These are phyloP conservation scores for Cyberlindnera japonica DNA, from an alignment of 805 yeast genomes.

Conservation along the genomic window DNA sequence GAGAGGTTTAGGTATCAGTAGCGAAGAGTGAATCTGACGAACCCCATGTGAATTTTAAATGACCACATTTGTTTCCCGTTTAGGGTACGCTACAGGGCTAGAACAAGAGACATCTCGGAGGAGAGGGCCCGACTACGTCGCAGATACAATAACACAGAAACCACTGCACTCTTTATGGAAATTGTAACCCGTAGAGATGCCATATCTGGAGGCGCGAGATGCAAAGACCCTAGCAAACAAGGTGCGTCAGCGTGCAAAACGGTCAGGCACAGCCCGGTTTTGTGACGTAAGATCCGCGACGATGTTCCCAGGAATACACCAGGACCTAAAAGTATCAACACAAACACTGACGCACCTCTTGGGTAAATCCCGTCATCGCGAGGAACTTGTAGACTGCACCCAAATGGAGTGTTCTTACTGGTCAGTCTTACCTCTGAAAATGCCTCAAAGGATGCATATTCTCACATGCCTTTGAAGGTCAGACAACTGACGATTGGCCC, in stretches of 20 bases:
- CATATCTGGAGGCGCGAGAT: too few relatives aligned
- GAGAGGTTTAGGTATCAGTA: background rate
- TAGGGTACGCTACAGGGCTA: too few relatives aligned
- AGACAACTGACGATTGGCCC: background rate
- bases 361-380: slow-evolving; percentile 12
- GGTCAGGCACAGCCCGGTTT: background rate
- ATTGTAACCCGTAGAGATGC: too few relatives aligned
- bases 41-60: background rate
- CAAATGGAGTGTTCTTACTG: slow-evolving; percentile 1
- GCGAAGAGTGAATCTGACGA: background rate
- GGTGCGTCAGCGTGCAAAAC: too few relatives aligned
- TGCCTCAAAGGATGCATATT: slow-evolving; percentile 5
- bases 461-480: background rate
- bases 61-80: background rate
- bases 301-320: slow-evolving; percentile 6
- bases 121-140: too few relatives aligned
- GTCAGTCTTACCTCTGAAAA: slow-evolving; percentile 1
- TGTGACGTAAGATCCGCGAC: background rate
- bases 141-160: too few relatives aligned
- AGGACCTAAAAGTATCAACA: slow-evolving; percentile 10
- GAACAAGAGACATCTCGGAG: too few relatives aligned
- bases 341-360: slow-evolving; percentile 8
- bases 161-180: too few relatives aligned
- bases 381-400: slow-evolving; percentile 6
- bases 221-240: too few relatives aligned